Conservation (phyloP, 2,329 filamentous ascomycete genomes). For the Colletotrichum eleusines region DNA sequence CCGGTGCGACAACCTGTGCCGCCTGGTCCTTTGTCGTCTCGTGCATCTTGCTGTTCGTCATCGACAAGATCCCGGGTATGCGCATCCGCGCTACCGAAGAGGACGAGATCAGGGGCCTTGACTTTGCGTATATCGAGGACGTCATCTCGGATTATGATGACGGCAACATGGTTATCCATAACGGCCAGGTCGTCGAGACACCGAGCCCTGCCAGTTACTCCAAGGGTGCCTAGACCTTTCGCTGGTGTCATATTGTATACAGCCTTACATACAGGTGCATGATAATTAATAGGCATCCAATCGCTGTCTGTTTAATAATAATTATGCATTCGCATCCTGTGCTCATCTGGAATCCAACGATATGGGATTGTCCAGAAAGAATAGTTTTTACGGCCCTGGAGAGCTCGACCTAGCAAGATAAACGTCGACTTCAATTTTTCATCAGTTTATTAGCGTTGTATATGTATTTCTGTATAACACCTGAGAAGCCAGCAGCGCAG, state of each 20-base stretch:
- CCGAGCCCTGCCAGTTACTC: background rate
- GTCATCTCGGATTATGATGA: conserved; percentile 32
- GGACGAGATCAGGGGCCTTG: conserved; percentile 65
- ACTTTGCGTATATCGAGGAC: conserved; percentile 51
- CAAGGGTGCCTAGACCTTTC: background rate
- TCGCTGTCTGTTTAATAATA: background rate
- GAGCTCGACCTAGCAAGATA: background rate
- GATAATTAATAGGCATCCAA: background rate
- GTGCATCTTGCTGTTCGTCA: conserved; percentile 64
- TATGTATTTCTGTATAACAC: no score
- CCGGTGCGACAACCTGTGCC: conserved; percentile 67
- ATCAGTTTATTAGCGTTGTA: no score
- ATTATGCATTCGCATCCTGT: rapidly evolving
- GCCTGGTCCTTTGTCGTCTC: conserved; percentile 67
- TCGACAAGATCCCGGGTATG: conserved; percentile 69
- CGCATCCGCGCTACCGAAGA: conserved; percentile 67
- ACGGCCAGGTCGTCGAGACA: conserved; percentile 24
- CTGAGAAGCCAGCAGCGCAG: background rate
- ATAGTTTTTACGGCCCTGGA: background rate
- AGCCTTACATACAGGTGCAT: no score
- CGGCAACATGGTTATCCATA: conserved; percentile 20
- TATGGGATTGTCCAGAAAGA: no score
- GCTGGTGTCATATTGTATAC: background rate
- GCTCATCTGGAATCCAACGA: no score
- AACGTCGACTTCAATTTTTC: no score